phyloP scores from a whole-genome alignment of 129 eudicot species.

The Saposhnikovia divaricata region DNA sequence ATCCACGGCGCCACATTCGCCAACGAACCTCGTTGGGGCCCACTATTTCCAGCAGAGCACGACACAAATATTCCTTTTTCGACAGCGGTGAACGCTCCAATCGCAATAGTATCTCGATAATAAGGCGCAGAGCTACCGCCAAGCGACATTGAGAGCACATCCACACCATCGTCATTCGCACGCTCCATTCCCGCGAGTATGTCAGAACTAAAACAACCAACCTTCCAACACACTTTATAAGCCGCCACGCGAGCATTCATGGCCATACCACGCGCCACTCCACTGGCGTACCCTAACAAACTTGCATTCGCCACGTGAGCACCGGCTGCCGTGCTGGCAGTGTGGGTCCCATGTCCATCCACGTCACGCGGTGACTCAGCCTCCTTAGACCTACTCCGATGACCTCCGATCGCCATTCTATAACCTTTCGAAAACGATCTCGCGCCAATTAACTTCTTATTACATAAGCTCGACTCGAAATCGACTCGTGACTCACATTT shows the following conservation, averaged over 20 bases:
- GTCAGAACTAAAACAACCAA: slow-evolving; percentile 76
- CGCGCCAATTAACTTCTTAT: slow-evolving; percentile 77
- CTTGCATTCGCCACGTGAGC: slow-evolving; percentile 52
- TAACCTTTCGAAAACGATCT: slow-evolving; percentile 56
- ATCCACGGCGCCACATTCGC: slow-evolving; percentile 94
- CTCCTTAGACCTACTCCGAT: slow-evolving; percentile 18
- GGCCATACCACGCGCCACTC: slow-evolving; percentile 88
- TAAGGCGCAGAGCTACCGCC: slow-evolving; percentile 75
- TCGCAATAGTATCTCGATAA: slow-evolving; percentile 58
- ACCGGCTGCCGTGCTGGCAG: slow-evolving; percentile 78
- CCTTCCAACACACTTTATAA: slow-evolving; percentile 69
- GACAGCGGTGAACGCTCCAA: slow-evolving; percentile 73
- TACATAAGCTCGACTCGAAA: slow-evolving; percentile 37
- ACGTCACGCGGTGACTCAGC: slow-evolving; percentile 57
- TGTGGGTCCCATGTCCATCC: slow-evolving; percentile 95
- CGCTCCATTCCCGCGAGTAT: slow-evolving; percentile 77
- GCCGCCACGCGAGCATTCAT: slow-evolving; percentile 60
- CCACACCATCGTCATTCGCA: slow-evolving; percentile 69
- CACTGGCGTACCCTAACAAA: slow-evolving; percentile 68
- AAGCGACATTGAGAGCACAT: slow-evolving; percentile 64
- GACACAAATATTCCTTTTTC: slow-evolving; percentile 79
- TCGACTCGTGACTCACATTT: slow-evolving; percentile 48
- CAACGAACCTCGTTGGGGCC: slow-evolving; percentile 45
- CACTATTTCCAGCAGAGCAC: slow-evolving; percentile 88
- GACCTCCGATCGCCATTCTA: slow-evolving; percentile 32